These are phyloP conservation scores for Sanguinoderma infundibulare DNA, from an alignment of 1,284 basidiomycete species.

Conservation along the genomic window DNA sequence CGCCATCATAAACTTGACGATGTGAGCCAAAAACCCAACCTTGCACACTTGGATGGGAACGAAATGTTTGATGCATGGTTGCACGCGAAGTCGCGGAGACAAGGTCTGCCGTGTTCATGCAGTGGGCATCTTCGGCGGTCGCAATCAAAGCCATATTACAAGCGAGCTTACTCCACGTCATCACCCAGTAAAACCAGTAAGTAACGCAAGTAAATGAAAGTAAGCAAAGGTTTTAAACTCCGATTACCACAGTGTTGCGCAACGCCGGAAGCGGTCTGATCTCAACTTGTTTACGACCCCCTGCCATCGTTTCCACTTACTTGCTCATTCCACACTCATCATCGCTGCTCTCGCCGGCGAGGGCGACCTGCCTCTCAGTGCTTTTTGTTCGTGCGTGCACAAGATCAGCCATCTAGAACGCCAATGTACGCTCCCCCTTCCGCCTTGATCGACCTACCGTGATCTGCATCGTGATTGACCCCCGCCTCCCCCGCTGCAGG, in stretches of 20 bases:
- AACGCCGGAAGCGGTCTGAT: slow-evolving; percentile 8
- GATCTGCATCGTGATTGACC: slow-evolving; percentile 25
- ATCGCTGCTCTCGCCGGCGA: slow-evolving; percentile 32
- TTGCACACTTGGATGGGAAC: no score
- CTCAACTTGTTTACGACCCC: slow-evolving; percentile 25
- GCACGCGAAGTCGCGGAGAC: no score
- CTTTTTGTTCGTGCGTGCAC: slow-evolving; percentile 24
- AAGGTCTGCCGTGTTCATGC: no score
- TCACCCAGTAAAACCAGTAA: no score
- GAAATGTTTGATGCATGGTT: no score
- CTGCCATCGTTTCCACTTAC: slow-evolving; percentile 21
- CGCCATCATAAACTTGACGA: no score
- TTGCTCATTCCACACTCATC: slow-evolving; percentile 19
- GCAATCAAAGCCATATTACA: neutral
- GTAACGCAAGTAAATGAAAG: neutral
- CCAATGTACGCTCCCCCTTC: slow-evolving; percentile 26
- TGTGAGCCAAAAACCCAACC: no score
- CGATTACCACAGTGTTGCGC: slow-evolving; percentile 1
- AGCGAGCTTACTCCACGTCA: neutral
- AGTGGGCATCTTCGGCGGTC: neutral
- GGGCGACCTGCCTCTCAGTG: slow-evolving; percentile 25
- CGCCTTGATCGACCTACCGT: slow-evolving; percentile 19
- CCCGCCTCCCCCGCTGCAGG: slow-evolving; percentile 44
- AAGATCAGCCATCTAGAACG: slow-evolving; percentile 16
- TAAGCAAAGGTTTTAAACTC: slow-evolving; percentile 11